Conservation (phyloP, 768 basidiomycete species). For the Calocybe cyanea region DNA sequence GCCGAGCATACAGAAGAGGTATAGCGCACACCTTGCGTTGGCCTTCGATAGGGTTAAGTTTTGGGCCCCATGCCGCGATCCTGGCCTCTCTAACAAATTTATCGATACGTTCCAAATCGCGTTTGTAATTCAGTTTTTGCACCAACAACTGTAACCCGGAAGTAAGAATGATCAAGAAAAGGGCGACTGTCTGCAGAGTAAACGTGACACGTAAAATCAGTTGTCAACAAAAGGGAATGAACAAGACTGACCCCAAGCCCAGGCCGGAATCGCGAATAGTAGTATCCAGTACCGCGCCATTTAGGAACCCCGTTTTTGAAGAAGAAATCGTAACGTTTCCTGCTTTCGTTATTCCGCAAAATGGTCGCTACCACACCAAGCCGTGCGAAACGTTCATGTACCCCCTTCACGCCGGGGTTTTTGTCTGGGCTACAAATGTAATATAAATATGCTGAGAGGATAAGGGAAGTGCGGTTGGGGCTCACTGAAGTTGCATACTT, state of each 20-base stretch:
- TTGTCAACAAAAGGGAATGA: constrained; percentile 1
- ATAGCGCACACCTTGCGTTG: constrained; percentile 57
- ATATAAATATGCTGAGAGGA: neutral
- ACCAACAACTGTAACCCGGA: constrained; percentile 81
- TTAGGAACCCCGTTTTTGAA: constrained; percentile 96
- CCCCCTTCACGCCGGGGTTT: constrained; percentile 78
- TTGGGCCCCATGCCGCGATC: constrained; percentile 78
- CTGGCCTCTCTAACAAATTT: constrained; percentile 58
- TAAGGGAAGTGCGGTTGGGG: constrained; percentile 14
- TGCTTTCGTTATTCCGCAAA: constrained; percentile 68
- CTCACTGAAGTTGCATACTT: constrained; percentile 87
- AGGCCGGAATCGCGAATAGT: constrained; percentile 95
- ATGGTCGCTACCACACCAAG: constrained; percentile 85
- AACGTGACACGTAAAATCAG: constrained; percentile 2
- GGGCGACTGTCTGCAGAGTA: constrained; percentile 59
- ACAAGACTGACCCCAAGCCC: constrained; percentile 62
- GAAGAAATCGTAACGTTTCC: constrained; percentile 90
- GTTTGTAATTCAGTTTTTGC: constrained; percentile 71
- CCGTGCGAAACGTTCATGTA: constrained; percentile 89
- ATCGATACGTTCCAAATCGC: constrained; percentile 68
- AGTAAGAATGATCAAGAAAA: constrained; percentile 75
- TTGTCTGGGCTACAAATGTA: constrained; percentile 79
- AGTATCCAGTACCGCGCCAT: constrained; percentile 96
- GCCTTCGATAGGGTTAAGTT: constrained; percentile 57
- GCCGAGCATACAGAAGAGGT: neutral